Evolutionary conservation across 2,329 filamentous ascomycete species (phyloP), one percentile per base, ranked within the genome.

Genomic region (Calonectria pseudoreteaudii): DNA sequence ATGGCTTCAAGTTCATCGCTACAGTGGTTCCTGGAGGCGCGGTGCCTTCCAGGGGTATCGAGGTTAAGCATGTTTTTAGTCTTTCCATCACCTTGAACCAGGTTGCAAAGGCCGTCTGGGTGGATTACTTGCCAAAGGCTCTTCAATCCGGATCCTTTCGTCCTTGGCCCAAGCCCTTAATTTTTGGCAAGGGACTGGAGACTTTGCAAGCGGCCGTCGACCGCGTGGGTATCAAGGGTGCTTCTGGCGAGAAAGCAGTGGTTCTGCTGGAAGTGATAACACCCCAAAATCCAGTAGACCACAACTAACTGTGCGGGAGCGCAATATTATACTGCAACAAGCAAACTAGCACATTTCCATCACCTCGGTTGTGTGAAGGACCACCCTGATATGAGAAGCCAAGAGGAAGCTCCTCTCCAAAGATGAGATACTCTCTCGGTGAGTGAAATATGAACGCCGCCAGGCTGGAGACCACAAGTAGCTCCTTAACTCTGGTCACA

Each of bases 171-270:
- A 31, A 67, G 34, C 47, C 49, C 7, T 9, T 67, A 4, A 10
- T 56, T 41, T 4, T 67, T 20, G 65, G 65, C 3, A 16, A 67
- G 23, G 65, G 65, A 9, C n/a, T 67, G 65, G 65, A 56, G 18
- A 67, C 31, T 56, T 31, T 67, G 65, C 65, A 67, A 41, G 31
- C n/a, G 9, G 65, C 65, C 18, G 65, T 67, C 2, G 65, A 67
- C 16, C 23, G 56, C 26, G 14, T 67, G 3, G 65, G 65, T 4
- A 41, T 49, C 3, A 30, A 56, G 8, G 49, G 65, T 16, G 49
- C 44, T 28, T 67, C 65, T 3, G 65, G 31, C 10, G 49, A 67
- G 18, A 67, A 67, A 14, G 9, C 23, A 1, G 47, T 67, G 23
- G 49, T 67, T 20, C 4, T 53, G 13, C n/a, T n/a, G n/a, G n/a